A percentile compares a stretch with the other conserved stretches of the same genome.
Evolutionary conservation across 306 rosid species (phyloP).

Genomic region (Pueraria montana): DNA sequence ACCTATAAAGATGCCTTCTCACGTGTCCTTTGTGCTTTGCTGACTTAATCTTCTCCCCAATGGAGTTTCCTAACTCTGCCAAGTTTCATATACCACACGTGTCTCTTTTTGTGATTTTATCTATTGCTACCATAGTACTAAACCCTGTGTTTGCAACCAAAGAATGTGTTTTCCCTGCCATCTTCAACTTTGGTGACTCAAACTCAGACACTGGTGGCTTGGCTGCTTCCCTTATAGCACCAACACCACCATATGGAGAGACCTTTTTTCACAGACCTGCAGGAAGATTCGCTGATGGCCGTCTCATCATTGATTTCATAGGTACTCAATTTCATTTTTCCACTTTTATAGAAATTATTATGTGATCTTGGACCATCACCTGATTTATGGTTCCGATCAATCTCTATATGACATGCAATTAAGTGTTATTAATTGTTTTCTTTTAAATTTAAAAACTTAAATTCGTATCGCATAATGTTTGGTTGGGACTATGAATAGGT

Average conservation of each 20-base stretch:
- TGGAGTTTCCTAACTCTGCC: conserved; percentile 17
- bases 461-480: too few species aligned
- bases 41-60: conserved; percentile 42
- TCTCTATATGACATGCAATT: too few species aligned
- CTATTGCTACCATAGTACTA: neutral
- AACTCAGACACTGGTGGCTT: conserved; percentile 66
- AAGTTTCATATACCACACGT: neutral
- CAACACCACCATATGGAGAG: conserved; percentile 60
- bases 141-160: conserved; percentile 30
- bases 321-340: conserved; percentile 37
- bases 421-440: too few species aligned
- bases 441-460: too few species aligned
- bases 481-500: too few species aligned
- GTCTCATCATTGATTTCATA: conserved; percentile 61
- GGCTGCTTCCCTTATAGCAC: conserved; percentile 33
- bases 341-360: too few species aligned
- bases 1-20: too few species aligned
- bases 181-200: conserved; percentile 67
- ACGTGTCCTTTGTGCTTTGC: too few species aligned
- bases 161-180: conserved; percentile 59
- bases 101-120: conserved; percentile 15
- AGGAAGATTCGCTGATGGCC: conserved; percentile 62
- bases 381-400: too few species aligned
- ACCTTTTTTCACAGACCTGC: conserved; percentile 54
- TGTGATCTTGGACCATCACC: too few species aligned